These are phyloP conservation scores for Kalmanozyma brasiliensis DNA, from an alignment of 1,284 basidiomycete genomes.

Conservation along the genomic window DNA sequence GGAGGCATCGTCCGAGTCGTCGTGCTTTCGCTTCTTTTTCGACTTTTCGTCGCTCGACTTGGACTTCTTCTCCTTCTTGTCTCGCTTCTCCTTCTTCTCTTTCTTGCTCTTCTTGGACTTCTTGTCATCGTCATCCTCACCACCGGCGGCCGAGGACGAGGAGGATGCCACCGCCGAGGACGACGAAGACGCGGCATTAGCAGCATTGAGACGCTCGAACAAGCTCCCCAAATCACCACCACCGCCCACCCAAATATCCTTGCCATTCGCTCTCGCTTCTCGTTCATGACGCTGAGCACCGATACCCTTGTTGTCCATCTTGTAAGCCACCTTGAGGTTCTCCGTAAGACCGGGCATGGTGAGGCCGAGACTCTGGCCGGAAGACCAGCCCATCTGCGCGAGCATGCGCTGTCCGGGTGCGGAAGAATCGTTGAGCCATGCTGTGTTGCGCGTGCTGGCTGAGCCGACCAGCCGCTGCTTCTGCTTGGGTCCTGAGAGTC, in stretches of 20 bases:
- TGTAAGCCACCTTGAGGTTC: conserved; percentile 61
- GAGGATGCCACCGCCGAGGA: conserved; percentile 28
- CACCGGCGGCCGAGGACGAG: conserved; percentile 7
- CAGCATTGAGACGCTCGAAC: conserved; percentile 65
- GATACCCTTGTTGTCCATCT: conserved; percentile 67
- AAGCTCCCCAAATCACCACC: conserved; percentile 64
- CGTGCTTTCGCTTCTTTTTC: conserved; percentile 42
- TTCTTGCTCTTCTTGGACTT: conserved; percentile 33
- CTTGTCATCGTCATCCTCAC: conserved; percentile 12
- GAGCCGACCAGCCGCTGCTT: conserved; percentile 65
- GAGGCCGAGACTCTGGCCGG: conserved; percentile 61
- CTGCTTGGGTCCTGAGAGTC: conserved; percentile 59
- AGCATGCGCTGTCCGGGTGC: conserved; percentile 66
- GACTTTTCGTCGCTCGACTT: conserved; percentile 17
- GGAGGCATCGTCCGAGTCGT: conserved; percentile 15
- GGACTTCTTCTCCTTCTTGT: conserved; percentile 27
- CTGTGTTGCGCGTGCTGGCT: conserved; percentile 55
- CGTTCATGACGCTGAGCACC: conserved; percentile 62
- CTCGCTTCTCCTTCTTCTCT: conserved; percentile 36
- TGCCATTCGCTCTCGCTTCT: conserved; percentile 58
- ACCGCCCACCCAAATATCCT: conserved; percentile 63
- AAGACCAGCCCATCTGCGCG: conserved; percentile 65
- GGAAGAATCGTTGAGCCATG: conserved; percentile 62
- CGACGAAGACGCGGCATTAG: conserved; percentile 41
- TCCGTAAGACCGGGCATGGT: conserved; percentile 55